Evolutionary conservation across 192 early-diverging fungal genomes (phyloP), one percentile per base, ranked within the genome.

Genomic region (Rhizophagus sp.): DNA sequence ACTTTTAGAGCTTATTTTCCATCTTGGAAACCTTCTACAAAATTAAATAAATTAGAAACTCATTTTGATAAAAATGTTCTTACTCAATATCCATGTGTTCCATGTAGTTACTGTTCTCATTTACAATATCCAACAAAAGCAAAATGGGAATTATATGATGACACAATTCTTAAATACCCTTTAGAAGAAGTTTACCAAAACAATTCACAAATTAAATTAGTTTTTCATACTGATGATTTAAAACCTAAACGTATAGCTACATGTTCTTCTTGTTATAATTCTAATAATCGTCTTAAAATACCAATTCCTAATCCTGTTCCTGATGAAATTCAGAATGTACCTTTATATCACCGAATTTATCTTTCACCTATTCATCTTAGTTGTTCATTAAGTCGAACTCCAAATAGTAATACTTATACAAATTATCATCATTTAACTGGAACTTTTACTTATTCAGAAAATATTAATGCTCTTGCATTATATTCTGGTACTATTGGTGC

Each of bases 401-500:
- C 62, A 3, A 22, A 25, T 11, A 64, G 62, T 25, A 73, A 57
- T 50, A 7, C 39, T 15, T 73, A 52, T 73, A 57, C 50, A 30
- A 57, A 73, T 52, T 73, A 73, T 73, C 17, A 22, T 3, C 25
- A 47, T 6, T n/a, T 73, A 9, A 50, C 10, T 13, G 72, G 72
- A 9, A 22, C n/a, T 17, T 34, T 73, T 15, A 30, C 1, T 25
- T 50, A 50, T 73, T 50, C 49, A 25, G 2, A 49, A 13, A 50
- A 73, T 49, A 25, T 25, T 47, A 22, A 27, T 52, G 72, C 72
- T 27, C 49, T 73, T 7, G 27, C 39, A 25, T 25, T 73, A 27
- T 73, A 73, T 49, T 73, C 72, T 50, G 72, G 47, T n/a, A 24
- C 24, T 2, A 22, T 50, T n/a, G 47, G 72, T 50, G 72, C 72